A percentile compares a stretch with the other conserved stretches of the same genome.
Conservation (phyloP, 768 basidiomycete genomes). For the Leccinum obscurum region DNA sequence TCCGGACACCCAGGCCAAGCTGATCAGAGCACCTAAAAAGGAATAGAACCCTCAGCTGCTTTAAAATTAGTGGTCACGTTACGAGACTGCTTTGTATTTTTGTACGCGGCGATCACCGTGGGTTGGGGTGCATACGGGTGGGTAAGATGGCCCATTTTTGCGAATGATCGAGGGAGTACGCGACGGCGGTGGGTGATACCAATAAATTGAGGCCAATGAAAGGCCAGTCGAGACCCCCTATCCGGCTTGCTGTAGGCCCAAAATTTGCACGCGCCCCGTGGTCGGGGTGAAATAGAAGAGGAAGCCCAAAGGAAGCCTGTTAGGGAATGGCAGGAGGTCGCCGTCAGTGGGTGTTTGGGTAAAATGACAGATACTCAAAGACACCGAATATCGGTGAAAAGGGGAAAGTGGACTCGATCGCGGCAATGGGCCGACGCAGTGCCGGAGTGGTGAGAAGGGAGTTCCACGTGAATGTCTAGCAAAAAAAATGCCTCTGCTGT, state of each 20-base stretch:
- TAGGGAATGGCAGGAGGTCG: neutral
- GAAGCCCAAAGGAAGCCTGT: neutral
- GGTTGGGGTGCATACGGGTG: neutral
- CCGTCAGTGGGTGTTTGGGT: neutral
- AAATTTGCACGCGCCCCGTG: neutral
- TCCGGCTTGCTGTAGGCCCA: slow-evolving; percentile 13
- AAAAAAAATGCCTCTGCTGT: slow-evolving; percentile 1
- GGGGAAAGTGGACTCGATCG: neutral
- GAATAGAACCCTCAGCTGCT: neutral
- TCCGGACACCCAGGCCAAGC: neutral
- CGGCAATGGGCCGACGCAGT: neutral
- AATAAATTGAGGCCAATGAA: neutral
- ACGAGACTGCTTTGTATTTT: neutral
- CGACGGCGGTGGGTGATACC: neutral
- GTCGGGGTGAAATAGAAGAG: neutral
- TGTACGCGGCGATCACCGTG: neutral
- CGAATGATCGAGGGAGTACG: neutral
- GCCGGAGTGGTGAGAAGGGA: neutral
- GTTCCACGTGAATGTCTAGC: neutral
- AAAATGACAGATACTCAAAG: neutral
- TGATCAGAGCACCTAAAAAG: neutral
- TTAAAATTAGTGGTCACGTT: neutral
- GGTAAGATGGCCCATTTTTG: neutral
- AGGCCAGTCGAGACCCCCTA: neutral
- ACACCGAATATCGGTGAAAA: neutral